These are phyloP conservation scores for Blastomyces parvus DNA, from an alignment of 2,329 filamentous ascomycete genomes.

Conservation along the genomic window DNA sequence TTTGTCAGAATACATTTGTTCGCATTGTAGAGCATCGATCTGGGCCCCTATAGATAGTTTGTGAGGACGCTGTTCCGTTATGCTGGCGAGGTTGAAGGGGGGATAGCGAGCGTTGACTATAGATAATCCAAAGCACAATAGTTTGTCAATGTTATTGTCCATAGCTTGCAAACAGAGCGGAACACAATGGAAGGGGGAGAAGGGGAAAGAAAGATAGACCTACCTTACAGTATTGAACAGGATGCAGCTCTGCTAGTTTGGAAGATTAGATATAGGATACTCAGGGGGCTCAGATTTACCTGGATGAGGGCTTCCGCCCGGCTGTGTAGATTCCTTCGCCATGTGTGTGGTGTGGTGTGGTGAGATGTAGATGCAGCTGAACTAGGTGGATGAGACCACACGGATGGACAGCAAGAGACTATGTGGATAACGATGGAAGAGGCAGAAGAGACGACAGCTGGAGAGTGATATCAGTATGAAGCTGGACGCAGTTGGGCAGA, in stretches of 20 bases:
- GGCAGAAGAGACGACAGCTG: background rate
- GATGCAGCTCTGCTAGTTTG: background rate
- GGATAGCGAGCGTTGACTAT: background rate
- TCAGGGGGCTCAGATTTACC: slow-evolving; percentile 1
- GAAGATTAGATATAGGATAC: background rate
- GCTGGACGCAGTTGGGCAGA: background rate
- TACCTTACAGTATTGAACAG: slow-evolving; percentile 4
- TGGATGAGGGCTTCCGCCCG: slow-evolving; percentile 5
- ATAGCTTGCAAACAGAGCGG: background rate
- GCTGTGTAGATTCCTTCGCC: slow-evolving; percentile 4
- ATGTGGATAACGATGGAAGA: background rate
- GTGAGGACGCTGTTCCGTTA: slow-evolving; percentile 1
- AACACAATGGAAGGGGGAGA: background rate
- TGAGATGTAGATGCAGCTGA: background rate
- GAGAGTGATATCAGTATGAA: background rate
- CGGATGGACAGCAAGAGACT: background rate
- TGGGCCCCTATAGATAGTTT: background rate
- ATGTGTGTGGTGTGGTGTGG: background rate
- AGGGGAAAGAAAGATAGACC: background rate
- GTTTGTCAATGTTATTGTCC: slow-evolving; percentile 4
- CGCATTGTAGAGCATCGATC: background rate
- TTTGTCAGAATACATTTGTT: slow-evolving; percentile 7
- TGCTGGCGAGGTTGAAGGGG: background rate
- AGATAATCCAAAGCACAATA: background rate
- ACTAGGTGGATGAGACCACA: background rate